phyloP scores from a whole-genome alignment of 495 filamentous ascomycete genomes.

The Xylaria palmicola region DNA sequence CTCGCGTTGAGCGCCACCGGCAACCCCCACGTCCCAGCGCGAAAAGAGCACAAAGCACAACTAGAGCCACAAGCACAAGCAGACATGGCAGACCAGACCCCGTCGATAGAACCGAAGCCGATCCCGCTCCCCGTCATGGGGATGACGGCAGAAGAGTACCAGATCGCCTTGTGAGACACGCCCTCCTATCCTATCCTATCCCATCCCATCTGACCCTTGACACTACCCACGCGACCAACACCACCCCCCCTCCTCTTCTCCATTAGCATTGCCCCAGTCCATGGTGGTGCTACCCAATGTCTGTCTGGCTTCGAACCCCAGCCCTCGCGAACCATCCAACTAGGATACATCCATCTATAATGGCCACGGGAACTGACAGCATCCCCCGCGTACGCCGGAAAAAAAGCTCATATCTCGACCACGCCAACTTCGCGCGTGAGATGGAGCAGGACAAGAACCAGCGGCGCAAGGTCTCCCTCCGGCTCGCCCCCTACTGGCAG shows the following conservation, averaged over 20 bases:
- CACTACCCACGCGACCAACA: not conserved
- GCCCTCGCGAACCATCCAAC: too few relatives aligned
- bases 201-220: not conserved
- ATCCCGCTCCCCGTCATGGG: slow-evolving; percentile 15
- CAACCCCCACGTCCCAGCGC: not conserved
- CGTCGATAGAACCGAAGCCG: not conserved
- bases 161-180: slow-evolving; percentile 9
- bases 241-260: not conserved
- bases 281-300: too few relatives aligned
- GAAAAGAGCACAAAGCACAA: too few relatives aligned
- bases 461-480: not conserved
- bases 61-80: too few relatives aligned
- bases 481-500: not conserved
- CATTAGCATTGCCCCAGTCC: too few relatives aligned
- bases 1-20: too few relatives aligned
- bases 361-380: too few relatives aligned
- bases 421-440: slow-evolving; percentile 13
- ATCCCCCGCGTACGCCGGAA: too few relatives aligned
- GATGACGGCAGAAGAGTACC: slow-evolving; percentile 6
- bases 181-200: not conserved
- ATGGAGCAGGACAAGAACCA: not conserved
- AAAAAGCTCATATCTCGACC: slow-evolving; percentile 11
- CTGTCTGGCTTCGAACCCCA: too few relatives aligned
- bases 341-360: too few relatives aligned
- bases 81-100: not conserved